Evolutionary conservation across 176 grass and related monocot genomes (phyloP), one percentile per base, ranked within the genome.

Genomic region (Eremochloa ophiuroides): DNA sequence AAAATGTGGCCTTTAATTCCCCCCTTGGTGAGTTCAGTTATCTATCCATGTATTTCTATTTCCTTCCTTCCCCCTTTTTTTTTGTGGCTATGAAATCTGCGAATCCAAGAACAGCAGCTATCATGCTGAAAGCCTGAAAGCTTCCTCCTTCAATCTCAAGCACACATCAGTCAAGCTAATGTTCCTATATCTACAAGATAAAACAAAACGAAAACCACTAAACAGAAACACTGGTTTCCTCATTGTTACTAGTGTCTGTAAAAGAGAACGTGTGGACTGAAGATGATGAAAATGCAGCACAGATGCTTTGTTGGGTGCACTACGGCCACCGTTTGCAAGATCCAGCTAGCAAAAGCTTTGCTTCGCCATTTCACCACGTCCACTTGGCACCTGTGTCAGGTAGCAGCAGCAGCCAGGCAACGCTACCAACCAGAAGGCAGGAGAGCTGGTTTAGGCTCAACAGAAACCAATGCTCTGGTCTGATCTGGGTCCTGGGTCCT

Each of bases 351-450:
- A 2, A 55, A 55, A n/a, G 8, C 6, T 55, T 50, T 10, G 20
- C 51, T n/a, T 55, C 2, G 20, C 18, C 51, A 55, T 55, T 55
- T 1, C 37, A 38, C 37, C 37, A 35, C 34, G n/a, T n/a, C 47
- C 47, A 55, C 51, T 80, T 83, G 87, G 55, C 82, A 68, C 47
- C 26, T 31, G 40, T 53, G 51, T 9, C 61, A 69, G 6, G 33
- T 72, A 22, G 18, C 44, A 7, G 37, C 20, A 13, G 12, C 15
- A 5, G 76, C 20, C 48, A 69, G 63, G 25, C 15, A 79, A 74
- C 53, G 33, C 16, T 9, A 23, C 23, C 26, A 61, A 60, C 46
- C 25, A 66, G 16, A 27, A 26, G 33, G 15, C 44, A 59, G n/a
- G n/a, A n/a, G 73, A 46, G 64, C 30, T 29, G 6, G 6, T 43